Conservation (phyloP, 2,329 filamentous ascomycete species). For the Aspergillus viridinutans region DNA sequence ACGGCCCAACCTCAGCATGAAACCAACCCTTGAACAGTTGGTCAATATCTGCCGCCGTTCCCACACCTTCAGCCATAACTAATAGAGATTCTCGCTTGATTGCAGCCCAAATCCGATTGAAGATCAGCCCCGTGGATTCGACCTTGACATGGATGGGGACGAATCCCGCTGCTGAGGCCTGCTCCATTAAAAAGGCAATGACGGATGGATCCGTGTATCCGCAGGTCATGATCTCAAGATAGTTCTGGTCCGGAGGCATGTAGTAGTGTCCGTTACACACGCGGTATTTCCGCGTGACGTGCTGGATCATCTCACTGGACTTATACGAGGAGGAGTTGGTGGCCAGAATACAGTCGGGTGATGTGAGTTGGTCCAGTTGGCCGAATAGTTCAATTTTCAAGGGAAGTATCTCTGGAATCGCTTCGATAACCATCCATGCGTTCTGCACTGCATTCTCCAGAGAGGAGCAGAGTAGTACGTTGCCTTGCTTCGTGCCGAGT, state of each 20-base stretch:
- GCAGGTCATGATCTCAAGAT: slow-evolving; percentile 53
- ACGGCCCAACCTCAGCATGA: slow-evolving; percentile 26
- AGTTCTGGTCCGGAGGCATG: slow-evolving; percentile 43
- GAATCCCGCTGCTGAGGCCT: slow-evolving; percentile 38
- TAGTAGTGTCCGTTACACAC: slow-evolving; percentile 51
- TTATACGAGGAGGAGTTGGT: slow-evolving; percentile 53
- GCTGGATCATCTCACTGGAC: slow-evolving; percentile 45
- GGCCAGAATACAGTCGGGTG: slow-evolving; percentile 46
- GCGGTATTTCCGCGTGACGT: slow-evolving; percentile 30
- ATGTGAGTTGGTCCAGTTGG: slow-evolving; percentile 42
- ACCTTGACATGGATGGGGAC: slow-evolving; percentile 42
- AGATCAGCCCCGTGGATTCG: slow-evolving; percentile 52
- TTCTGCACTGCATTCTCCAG: slow-evolving; percentile 39
- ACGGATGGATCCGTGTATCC: slow-evolving; percentile 43
- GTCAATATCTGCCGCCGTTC: slow-evolving; percentile 48
- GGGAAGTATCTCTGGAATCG: slow-evolving; percentile 48
- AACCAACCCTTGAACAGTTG: slow-evolving; percentile 42
- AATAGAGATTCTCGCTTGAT: slow-evolving; percentile 50
- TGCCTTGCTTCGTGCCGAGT: slow-evolving; percentile 9
- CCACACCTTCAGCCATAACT: slow-evolving; percentile 49
- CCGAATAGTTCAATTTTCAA: slow-evolving; percentile 49
- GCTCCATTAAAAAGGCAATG: slow-evolving; percentile 44
- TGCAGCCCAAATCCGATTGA: slow-evolving; percentile 55
- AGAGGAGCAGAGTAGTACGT: neutral
- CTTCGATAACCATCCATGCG: slow-evolving; percentile 53